A percentile compares a stretch with the other conserved stretches of the same genome.
phyloP scores from a whole-genome alignment of 768 basidiomycete species.

The Tulasnella sp. region DNA sequence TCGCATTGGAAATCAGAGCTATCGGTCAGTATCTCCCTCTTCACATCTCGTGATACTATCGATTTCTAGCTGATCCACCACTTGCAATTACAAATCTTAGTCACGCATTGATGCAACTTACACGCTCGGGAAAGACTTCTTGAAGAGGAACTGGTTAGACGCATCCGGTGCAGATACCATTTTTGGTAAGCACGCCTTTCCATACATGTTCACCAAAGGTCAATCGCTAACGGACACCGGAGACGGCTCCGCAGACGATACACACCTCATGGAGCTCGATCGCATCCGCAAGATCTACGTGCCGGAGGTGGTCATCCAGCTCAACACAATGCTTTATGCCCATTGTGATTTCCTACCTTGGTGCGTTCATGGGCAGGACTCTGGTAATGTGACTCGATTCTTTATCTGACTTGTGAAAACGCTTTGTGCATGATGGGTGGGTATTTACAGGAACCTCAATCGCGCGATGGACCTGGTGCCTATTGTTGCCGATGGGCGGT shows the following conservation, averaged over 20 bases:
- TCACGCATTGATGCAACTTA: conserved; percentile 42
- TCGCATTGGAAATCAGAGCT: conserved; percentile 14
- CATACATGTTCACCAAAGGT: neutral
- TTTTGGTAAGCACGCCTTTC: neutral
- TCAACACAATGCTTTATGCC: conserved; percentile 60
- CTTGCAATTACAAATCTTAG: neutral
- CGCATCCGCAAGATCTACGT: conserved; percentile 83
- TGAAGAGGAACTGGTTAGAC: conserved; percentile 70
- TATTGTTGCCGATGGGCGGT: conserved; percentile 76
- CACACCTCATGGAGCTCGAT: conserved; percentile 52
- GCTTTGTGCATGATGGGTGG: neutral
- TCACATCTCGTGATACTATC: neutral
- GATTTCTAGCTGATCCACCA: neutral
- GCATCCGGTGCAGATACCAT: conserved; percentile 1
- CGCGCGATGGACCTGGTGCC: conserved; percentile 67
- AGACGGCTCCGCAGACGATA: conserved; percentile 31
- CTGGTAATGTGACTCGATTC: neutral
- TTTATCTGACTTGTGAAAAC: neutral
- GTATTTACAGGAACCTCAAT: conserved; percentile 61
- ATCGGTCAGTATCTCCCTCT: conserved; percentile 7
- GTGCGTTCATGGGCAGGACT: conserved; percentile 34
- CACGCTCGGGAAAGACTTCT: conserved; percentile 53
- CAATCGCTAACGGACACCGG: neutral
- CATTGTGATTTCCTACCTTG: conserved; percentile 54
- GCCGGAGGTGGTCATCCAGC: conserved; percentile 77